Conservation (phyloP, 768 basidiomycete species). For the Boletellus ananas region DNA sequence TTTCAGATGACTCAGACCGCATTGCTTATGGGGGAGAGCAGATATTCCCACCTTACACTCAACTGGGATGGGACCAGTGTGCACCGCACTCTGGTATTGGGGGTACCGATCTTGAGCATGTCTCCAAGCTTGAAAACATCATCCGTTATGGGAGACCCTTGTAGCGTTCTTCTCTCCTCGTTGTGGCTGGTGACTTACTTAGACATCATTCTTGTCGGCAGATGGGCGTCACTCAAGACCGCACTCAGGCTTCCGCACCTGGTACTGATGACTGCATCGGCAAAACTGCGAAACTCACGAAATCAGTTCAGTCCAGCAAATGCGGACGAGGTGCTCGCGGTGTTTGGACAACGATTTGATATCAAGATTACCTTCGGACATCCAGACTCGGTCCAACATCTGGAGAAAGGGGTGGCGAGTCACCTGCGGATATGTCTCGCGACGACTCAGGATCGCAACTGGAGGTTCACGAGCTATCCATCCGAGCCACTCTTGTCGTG, state of each 20-base stretch:
- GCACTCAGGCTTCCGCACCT: not conserved
- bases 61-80: constrained; percentile 16
- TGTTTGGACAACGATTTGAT: not conserved
- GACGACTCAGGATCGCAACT: not conserved
- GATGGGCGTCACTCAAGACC: constrained; percentile 8
- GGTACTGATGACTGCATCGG: too few species aligned
- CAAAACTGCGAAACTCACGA: not conserved
- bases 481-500: constrained; percentile 11
- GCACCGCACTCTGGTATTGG: not conserved
- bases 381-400: not conserved
- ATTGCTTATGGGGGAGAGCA: not conserved
- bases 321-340: not conserved
- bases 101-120: not conserved
- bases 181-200: too few species aligned
- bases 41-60: constrained; percentile 7
- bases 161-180: not conserved
- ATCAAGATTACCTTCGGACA: not conserved
- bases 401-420: not conserved
- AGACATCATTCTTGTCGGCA: not conserved
- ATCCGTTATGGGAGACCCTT: not conserved
- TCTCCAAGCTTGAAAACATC: not conserved
- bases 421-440: constrained; percentile 2
- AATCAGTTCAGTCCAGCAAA: not conserved
- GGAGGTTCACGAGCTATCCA: constrained; percentile 10
- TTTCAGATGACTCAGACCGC: constrained; percentile 5